Base-by-base conservation (phyloP, 2,329 filamentous ascomycete species). In the Drechslerella coelobrocha region DNA sequence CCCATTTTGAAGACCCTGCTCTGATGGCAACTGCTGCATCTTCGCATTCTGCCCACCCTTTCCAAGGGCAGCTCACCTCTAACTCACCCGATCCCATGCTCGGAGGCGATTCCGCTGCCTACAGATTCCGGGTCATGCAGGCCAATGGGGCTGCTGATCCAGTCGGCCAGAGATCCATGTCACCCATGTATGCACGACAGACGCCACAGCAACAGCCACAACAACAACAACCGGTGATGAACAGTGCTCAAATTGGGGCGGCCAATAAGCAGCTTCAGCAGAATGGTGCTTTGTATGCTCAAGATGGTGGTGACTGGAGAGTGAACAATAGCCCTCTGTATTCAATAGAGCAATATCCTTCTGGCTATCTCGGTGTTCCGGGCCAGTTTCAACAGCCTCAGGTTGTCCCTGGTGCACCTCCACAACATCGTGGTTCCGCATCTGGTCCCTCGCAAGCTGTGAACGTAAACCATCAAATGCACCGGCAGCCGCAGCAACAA, bases 71-170 rank as follows among this genome's bases (percentile, higher is more conserved):
- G 31, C 66, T 71, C n/a, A 57, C 59, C 12, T 71, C 66, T 17
- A 71, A 71, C 43, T 71, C 66, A 7, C 66, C 66, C 14, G 66
- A 71, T 23, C 66, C 66, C n/a, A 71, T 71, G 59, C 48, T 71
- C 34, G 66, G 59, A 48, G 54, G 59, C 52, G 66, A 71, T 29
- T 6, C 29, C n/a, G n/a, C n/a, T 12, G 48, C 31, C n/a, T 71
- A 63, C 51, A 56, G 66, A 41, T 71, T 63, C 21, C 66, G 66
- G 50, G 53, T 59, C n/a, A 60, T 71, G 6, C 53, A 59, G 17
- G 14, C 59, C 12, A 51, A 56, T 63, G 48, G 59, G 5, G 31
- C 37, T 24, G 48, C 47, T 4, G 66, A 71, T 7, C 66, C 53
- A 3, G 59, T 62, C 23, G 59, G 48, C 21, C 66, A 71, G 37